Evolutionary conservation across 1,139 yeast species (phyloP).

Genomic region (Pichia sp.): DNA sequence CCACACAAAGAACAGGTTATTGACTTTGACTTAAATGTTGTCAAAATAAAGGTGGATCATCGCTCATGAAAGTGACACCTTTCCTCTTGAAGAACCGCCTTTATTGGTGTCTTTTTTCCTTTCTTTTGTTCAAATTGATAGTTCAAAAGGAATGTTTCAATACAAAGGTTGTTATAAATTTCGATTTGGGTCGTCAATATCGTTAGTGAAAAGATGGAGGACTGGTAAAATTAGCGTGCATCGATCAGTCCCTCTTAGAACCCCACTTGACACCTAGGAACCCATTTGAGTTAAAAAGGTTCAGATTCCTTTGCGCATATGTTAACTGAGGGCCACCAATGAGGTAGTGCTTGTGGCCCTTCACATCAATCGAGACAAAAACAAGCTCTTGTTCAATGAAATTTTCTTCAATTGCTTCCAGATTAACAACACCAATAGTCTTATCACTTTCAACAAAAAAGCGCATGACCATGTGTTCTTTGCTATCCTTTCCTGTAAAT

Average conservation of each 20-base stretch:
- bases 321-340: slow-evolving; percentile 38
- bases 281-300: slow-evolving; percentile 32
- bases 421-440: slow-evolving; percentile 58
- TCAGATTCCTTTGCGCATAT: slow-evolving; percentile 16
- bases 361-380: slow-evolving; percentile 70
- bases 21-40: no score
- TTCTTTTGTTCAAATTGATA: no score
- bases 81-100: no score
- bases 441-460: slow-evolving; percentile 72
- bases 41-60: no score
- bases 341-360: slow-evolving; percentile 59
- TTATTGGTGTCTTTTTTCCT: no score
- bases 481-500: slow-evolving; percentile 55
- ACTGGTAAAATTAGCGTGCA: no score
- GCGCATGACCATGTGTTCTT: slow-evolving; percentile 75
- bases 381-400: slow-evolving; percentile 66
- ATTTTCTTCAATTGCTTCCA: slow-evolving; percentile 68
- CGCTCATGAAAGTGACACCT: no score
- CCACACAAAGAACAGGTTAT: no score
- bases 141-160: no score
- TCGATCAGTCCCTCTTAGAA: slow-evolving; percentile 46
- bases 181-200: no score
- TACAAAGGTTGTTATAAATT: no score
- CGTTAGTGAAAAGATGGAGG: no score
- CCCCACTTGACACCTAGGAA: slow-evolving; percentile 87